phyloP scores from a whole-genome alignment of 2,329 filamentous ascomycete species.

The Parafenestella ontariensis region DNA sequence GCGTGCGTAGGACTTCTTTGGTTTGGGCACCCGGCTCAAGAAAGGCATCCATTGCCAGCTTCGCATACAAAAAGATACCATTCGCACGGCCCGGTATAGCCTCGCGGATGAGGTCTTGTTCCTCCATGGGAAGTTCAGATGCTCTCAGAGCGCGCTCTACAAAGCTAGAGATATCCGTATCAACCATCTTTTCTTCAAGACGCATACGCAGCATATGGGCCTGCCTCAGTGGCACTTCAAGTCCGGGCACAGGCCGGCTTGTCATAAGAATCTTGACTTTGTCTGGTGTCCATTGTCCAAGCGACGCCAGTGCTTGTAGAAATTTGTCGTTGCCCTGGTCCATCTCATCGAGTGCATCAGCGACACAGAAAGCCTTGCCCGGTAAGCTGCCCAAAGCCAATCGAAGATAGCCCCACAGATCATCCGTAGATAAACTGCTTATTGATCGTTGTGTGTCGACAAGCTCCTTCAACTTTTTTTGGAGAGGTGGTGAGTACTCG shows the following conservation, averaged over 20 bases:
- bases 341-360: slow-evolving; percentile 59
- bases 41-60: slow-evolving; percentile 52
- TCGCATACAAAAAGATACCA: slow-evolving; percentile 57
- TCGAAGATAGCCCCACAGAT: slow-evolving; percentile 18
- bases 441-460: not conserved
- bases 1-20: slow-evolving; percentile 30
- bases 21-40: slow-evolving; percentile 31
- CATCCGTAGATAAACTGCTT: slow-evolving; percentile 7
- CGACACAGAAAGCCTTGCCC: slow-evolving; percentile 48
- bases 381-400: slow-evolving; percentile 11
- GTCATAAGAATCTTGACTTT: slow-evolving; percentile 55
- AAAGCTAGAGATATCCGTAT: slow-evolving; percentile 52
- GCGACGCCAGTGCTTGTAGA: slow-evolving; percentile 38
- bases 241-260: slow-evolving; percentile 48
- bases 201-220: slow-evolving; percentile 42
- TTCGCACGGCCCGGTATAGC: slow-evolving; percentile 49
- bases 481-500: slow-evolving; percentile 31
- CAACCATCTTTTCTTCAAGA: slow-evolving; percentile 48
- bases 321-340: slow-evolving; percentile 48
- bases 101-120: slow-evolving; percentile 16
- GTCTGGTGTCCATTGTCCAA: slow-evolving; percentile 42
- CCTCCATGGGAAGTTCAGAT: not conserved
- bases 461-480: slow-evolving; percentile 20
- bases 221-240: slow-evolving; percentile 43
- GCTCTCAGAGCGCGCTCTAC: slow-evolving; percentile 36